phyloP scores from a whole-genome alignment of 1,284 basidiomycete genomes.

The Melanopsichium pennsylvanicum region DNA sequence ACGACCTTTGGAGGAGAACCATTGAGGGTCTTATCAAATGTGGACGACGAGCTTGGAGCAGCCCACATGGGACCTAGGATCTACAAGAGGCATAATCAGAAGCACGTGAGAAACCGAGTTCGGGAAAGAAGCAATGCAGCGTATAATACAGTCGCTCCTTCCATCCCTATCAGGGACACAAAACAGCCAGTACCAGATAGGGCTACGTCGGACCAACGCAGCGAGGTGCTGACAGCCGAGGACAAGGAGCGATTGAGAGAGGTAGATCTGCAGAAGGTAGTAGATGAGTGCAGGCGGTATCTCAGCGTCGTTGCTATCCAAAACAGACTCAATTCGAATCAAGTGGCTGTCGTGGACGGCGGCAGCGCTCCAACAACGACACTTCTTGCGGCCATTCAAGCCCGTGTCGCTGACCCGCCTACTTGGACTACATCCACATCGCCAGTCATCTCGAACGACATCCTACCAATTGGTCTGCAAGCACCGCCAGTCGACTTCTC shows the following conservation, averaged over 20 bases:
- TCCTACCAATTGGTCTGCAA: slow-evolving; percentile 14
- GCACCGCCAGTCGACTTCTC: slow-evolving; percentile 5
- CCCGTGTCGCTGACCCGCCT: slow-evolving; percentile 7
- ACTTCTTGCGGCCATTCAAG: slow-evolving; percentile 9
- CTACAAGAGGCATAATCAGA: slow-evolving; percentile 41
- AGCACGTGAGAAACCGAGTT: slow-evolving; percentile 22
- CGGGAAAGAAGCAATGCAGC: slow-evolving; percentile 26
- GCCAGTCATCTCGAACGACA: slow-evolving; percentile 12
- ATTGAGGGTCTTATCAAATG: slow-evolving; percentile 26
- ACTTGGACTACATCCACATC: slow-evolving; percentile 5
- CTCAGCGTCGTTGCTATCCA: slow-evolving; percentile 8
- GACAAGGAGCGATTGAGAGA: slow-evolving; percentile 2
- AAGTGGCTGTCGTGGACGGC: not conserved
- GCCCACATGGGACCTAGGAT: slow-evolving; percentile 48
- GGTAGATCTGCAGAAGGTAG: slow-evolving; percentile 24
- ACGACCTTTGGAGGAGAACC: slow-evolving; percentile 39
- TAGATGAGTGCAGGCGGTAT: slow-evolving; percentile 23
- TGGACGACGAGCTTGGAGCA: slow-evolving; percentile 38
- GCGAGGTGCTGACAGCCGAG: not conserved
- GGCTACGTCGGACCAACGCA: too few species aligned
- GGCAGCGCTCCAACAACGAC: not conserved
- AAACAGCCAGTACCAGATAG: too few species aligned
- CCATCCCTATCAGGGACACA: too few species aligned
- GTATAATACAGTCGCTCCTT: not conserved
- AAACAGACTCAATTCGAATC: not conserved